phyloP scores from a whole-genome alignment of 192 early-diverging fungal genomes.

The Coemansia sp. region DNA sequence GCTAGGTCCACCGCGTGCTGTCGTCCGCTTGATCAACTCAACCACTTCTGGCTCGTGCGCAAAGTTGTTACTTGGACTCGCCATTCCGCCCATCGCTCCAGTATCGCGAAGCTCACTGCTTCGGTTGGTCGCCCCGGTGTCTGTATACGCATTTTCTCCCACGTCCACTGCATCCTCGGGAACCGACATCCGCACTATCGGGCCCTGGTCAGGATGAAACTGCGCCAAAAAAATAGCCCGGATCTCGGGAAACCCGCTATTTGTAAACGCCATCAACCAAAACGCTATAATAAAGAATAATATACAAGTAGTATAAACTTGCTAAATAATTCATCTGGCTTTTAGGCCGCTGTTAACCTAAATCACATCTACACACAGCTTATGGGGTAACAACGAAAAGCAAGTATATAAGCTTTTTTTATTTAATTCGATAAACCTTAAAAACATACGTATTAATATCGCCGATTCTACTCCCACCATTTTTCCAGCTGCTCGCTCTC shows the following conservation, averaged over 20 bases:
- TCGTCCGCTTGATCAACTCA: slow-evolving; percentile 34
- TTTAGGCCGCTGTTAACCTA: neutral
- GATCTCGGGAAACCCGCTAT: slow-evolving; percentile 39
- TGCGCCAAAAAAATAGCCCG: slow-evolving; percentile 41
- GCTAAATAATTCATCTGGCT: neutral
- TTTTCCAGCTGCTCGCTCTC: slow-evolving; percentile 9
- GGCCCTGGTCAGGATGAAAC: slow-evolving; percentile 44
- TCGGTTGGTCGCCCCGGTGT: neutral
- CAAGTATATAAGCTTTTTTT: neutral
- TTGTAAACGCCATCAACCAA: slow-evolving; percentile 5
- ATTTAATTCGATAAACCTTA: neutral
- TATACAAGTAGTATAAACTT: neutral
- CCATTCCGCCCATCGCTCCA: neutral
- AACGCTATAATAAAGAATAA: neutral
- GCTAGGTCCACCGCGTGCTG: neutral
- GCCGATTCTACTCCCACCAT: slow-evolving; percentile 41
- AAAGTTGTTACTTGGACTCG: neutral
- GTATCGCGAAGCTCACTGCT: neutral
- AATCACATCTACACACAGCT: too few species aligned
- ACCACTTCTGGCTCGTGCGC: slow-evolving; percentile 5
- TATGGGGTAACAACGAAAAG: neutral
- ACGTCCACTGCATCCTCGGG: slow-evolving; percentile 43
- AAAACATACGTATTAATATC: too few species aligned
- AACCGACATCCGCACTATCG: slow-evolving; percentile 38
- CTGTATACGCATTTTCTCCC: slow-evolving; percentile 21